A percentile compares a stretch with the other conserved stretches of the same genome.
Conservation (phyloP, 2,329 filamentous ascomycete species). For the Botryotinia calthae region DNA sequence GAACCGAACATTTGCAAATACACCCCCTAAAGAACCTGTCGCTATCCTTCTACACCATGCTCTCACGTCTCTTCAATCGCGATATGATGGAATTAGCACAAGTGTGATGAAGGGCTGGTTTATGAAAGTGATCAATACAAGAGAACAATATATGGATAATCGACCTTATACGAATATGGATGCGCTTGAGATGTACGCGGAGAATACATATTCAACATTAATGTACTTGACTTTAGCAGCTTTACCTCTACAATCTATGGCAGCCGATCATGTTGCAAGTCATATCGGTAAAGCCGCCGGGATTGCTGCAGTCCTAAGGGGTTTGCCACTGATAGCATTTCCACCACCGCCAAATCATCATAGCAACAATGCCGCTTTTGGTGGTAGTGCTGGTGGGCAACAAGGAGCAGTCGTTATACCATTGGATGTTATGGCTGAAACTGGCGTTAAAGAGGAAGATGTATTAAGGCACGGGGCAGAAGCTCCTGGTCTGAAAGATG, state of each 20-base stretch:
- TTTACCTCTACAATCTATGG: slow-evolving; percentile 75
- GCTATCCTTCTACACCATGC: slow-evolving; percentile 78
- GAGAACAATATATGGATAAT: slow-evolving; percentile 81
- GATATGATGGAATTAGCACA: slow-evolving; percentile 42
- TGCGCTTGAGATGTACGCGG: slow-evolving; percentile 81
- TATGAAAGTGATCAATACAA: slow-evolving; percentile 71
- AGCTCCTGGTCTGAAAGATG: slow-evolving; percentile 82
- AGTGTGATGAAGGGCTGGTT: slow-evolving; percentile 66
- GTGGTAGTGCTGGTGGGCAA: slow-evolving; percentile 40
- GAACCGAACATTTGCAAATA: slow-evolving; percentile 70
- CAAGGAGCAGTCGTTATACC: slow-evolving; percentile 75
- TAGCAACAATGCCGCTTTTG: slow-evolving; percentile 46
- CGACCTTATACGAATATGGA: slow-evolving; percentile 73
- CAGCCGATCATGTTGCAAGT: slow-evolving; percentile 87
- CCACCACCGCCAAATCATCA: slow-evolving; percentile 60
- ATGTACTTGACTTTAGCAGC: slow-evolving; percentile 84
- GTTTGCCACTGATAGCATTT: slow-evolving; percentile 83
- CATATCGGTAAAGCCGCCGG: slow-evolving; percentile 94
- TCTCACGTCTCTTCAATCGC: slow-evolving; percentile 57
- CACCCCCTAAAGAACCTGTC: slow-evolving; percentile 85
- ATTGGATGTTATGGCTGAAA: slow-evolving; percentile 83
- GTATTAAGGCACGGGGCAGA: slow-evolving; percentile 76
- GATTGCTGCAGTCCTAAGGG: slow-evolving; percentile 81
- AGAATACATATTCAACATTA: slow-evolving; percentile 91
- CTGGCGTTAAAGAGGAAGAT: slow-evolving; percentile 80